A percentile compares a stretch with the other conserved stretches of the same genome.
Conservation (phyloP, 2,329 filamentous ascomycete species). For the Trichoderma asperellum region DNA sequence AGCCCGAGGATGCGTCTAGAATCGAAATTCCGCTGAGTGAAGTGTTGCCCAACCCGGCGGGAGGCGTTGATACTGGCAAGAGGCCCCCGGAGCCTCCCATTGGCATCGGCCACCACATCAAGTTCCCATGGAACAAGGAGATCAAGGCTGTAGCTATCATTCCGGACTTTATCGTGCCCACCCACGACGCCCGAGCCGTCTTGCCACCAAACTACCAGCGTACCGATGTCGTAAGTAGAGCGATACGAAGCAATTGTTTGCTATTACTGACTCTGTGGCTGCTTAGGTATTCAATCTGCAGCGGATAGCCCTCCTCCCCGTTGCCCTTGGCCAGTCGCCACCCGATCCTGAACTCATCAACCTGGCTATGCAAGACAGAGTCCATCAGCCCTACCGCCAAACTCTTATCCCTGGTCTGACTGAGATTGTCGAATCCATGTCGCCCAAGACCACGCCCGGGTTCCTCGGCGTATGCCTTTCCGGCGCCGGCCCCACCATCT, state of each 20-base stretch:
- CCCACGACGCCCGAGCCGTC: slow-evolving; percentile 84
- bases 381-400: slow-evolving; percentile 95
- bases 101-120: slow-evolving; percentile 94
- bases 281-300: slow-evolving; percentile 84
- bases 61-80: slow-evolving; percentile 86
- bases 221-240: slow-evolving; percentile 72
- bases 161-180: slow-evolving; percentile 94
- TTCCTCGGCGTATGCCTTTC: slow-evolving; percentile 93
- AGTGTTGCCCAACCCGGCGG: slow-evolving; percentile 86
- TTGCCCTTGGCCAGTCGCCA: slow-evolving; percentile 85
- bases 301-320: slow-evolving; percentile 86
- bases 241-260: not conserved
- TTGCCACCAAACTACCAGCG: slow-evolving; percentile 79
- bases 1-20: slow-evolving; percentile 84
- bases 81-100: slow-evolving; percentile 85
- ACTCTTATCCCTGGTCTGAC: slow-evolving; percentile 88
- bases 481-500: slow-evolving; percentile 90
- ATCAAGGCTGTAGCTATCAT: slow-evolving; percentile 98
- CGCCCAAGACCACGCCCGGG: slow-evolving; percentile 81
- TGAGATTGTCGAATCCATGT: slow-evolving; percentile 89
- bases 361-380: slow-evolving; percentile 97
- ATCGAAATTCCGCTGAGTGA: slow-evolving; percentile 94
- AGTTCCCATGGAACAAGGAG: slow-evolving; percentile 89
- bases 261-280: slow-evolving; percentile 24
- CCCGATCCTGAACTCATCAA: slow-evolving; percentile 94